These are phyloP conservation scores for Saccharomycopsis crataegensis DNA, from an alignment of 1,139 yeast genomes.

Conservation along the genomic window DNA sequence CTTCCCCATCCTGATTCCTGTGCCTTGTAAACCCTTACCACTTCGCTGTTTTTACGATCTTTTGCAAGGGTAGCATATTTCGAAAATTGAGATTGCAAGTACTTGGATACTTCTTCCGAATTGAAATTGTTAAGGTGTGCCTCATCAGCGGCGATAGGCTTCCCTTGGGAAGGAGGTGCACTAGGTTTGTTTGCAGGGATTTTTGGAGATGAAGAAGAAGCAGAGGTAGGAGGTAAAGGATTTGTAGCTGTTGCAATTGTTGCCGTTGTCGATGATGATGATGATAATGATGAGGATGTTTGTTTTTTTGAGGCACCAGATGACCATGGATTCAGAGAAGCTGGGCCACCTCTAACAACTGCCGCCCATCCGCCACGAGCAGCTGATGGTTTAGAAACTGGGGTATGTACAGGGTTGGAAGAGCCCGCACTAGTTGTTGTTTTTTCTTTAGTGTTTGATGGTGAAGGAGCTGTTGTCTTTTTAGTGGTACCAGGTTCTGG, in stretches of 20 bases:
- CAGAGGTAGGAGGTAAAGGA: too few species aligned
- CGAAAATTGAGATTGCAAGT: slow-evolving; percentile 8
- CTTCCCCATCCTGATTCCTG: slow-evolving; percentile 19
- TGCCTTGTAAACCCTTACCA: slow-evolving; percentile 11
- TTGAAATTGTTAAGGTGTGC: slow-evolving; percentile 10
- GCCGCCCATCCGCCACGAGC: slow-evolving; percentile 10
- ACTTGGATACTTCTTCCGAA: slow-evolving; percentile 12
- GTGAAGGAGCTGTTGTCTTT: neutral
- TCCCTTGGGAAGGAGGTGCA: neutral
- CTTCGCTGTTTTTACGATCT: slow-evolving; percentile 5
- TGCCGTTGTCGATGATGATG: neutral
- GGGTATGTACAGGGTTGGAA: neutral
- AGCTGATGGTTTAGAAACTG: neutral
- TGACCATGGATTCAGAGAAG: neutral
- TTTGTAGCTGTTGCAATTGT: neutral
- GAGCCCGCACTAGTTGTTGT: neutral
- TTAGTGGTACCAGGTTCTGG: neutral
- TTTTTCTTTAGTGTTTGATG: neutral
- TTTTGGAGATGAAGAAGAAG: too few species aligned
- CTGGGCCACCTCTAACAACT: slow-evolving; percentile 5
- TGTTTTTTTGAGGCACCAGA: neutral
- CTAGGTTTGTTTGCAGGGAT: too few species aligned
- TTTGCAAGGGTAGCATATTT: slow-evolving; percentile 7
- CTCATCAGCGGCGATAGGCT: neutral
- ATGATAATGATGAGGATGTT: neutral